Evolutionary conservation across 129 eudicot genomes (phyloP).

Genomic region (Artemisia argyi): DNA sequence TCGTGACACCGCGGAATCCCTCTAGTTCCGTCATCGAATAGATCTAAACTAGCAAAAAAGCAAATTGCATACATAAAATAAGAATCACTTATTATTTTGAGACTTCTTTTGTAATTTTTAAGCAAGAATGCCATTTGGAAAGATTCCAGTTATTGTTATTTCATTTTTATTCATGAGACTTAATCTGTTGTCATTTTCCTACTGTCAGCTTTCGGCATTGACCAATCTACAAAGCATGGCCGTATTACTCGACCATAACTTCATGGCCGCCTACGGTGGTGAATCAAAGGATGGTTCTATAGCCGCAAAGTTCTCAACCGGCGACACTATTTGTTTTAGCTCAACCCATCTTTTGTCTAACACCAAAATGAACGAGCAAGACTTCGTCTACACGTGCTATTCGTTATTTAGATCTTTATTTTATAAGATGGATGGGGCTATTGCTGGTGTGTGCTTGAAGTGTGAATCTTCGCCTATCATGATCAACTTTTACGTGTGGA

Average conservation of each 20-base stretch:
- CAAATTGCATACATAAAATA: no score
- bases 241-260: constrained; percentile 48
- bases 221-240: constrained; percentile 53
- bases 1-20: no score
- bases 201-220: constrained; percentile 41
- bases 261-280: constrained; percentile 59
- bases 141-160: no score
- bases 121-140: no score
- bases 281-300: constrained; percentile 54
- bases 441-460: constrained; percentile 52
- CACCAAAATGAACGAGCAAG: constrained; percentile 9
- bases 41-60: neutral
- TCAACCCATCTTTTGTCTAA: constrained; percentile 30
- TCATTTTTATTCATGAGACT: neutral
- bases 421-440: constrained; percentile 49
- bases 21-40: no score
- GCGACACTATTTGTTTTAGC: constrained; percentile 55
- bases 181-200: neutral
- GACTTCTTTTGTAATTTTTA: no score
- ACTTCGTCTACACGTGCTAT: constrained; percentile 42
- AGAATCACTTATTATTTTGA: no score
- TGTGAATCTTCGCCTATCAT: constrained; percentile 20
- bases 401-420: constrained; percentile 55
- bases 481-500: constrained; percentile 51
- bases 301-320: constrained; percentile 63